Evolutionary conservation across 495 filamentous ascomycete genomes (phyloP).

Genomic region (Talaromyces ruber): DNA sequence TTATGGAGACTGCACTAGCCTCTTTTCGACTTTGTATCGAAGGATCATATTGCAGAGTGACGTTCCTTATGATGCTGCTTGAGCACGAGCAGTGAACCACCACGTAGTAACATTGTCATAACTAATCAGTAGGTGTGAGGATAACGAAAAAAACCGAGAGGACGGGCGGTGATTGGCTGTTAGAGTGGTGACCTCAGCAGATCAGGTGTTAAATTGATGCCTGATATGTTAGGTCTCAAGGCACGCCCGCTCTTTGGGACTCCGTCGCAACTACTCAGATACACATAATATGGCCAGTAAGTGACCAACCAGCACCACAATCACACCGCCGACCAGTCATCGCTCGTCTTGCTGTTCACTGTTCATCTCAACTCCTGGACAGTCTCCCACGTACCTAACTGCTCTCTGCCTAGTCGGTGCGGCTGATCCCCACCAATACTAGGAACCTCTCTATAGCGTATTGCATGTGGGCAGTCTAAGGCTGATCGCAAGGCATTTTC

Average conservation of each 20-base stretch:
- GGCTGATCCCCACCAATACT: not conserved
- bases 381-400: not conserved
- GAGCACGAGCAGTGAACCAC: not conserved
- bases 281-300: no score
- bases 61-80: no score
- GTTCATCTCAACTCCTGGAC: not conserved
- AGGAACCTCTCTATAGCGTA: not conserved
- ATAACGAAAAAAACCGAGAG: not conserved
- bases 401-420: not conserved
- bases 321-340: not conserved
- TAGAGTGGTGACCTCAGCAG: not conserved
- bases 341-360: not conserved
- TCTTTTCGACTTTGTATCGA: not conserved
- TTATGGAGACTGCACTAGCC: not conserved
- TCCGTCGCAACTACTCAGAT: no score
- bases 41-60: no score
- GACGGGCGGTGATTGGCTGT: not conserved
- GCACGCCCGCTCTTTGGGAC: not conserved
- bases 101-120: not conserved
- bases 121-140: not conserved
- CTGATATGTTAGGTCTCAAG: not conserved
- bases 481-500: conserved; percentile 4
- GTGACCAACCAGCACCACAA: not conserved
- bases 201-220: not conserved
- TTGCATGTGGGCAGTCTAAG: not conserved